A percentile compares a stretch with the other conserved stretches of the same genome.
These are phyloP conservation scores for Trametes maxima DNA, from an alignment of 768 basidiomycete genomes.

Conservation along the genomic window DNA sequence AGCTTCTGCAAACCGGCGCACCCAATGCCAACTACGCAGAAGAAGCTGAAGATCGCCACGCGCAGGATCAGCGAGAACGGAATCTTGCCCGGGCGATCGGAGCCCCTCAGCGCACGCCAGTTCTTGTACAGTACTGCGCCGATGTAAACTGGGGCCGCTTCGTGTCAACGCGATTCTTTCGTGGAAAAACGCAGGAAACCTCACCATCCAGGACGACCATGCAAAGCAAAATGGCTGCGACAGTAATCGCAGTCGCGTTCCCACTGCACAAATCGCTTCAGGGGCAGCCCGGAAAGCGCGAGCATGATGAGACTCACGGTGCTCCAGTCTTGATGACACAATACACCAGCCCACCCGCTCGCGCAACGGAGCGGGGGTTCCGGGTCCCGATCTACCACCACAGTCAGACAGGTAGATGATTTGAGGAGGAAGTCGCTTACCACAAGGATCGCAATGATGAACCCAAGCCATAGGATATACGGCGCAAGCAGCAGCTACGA, in stretches of 20 bases:
- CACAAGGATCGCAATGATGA: slow-evolving; percentile 16
- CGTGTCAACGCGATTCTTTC: background rate
- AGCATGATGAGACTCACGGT: slow-evolving; percentile 2
- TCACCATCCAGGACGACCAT: slow-evolving; percentile 19
- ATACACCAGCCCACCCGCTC: slow-evolving; percentile 17
- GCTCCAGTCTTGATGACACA: slow-evolving; percentile 14
- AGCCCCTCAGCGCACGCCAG: slow-evolving; percentile 21
- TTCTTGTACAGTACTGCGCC: slow-evolving; percentile 18
- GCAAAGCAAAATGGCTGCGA: slow-evolving; percentile 13
- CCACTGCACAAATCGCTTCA: background rate
- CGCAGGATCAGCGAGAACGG: slow-evolving; percentile 22
- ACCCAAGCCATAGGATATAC: slow-evolving; percentile 17
- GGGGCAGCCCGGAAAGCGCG: background rate
- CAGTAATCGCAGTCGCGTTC: slow-evolving; percentile 7
- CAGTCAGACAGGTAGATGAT: background rate
- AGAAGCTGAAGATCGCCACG: slow-evolving; percentile 21
- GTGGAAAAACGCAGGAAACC: background rate
- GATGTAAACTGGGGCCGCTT: slow-evolving; percentile 15
- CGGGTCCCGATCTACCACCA: slow-evolving; percentile 6
- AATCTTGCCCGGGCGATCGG: slow-evolving; percentile 18
- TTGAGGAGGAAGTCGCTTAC: background rate
- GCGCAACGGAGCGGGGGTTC: slow-evolving; percentile 5
- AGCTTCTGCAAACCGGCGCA: background rate
- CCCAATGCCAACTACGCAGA: slow-evolving; percentile 22
- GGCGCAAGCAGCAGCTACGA: slow-evolving; percentile 15